Base-by-base conservation (phyloP, 2,329 filamentous ascomycete species). In the Berkeleyomyces basicola region DNA sequence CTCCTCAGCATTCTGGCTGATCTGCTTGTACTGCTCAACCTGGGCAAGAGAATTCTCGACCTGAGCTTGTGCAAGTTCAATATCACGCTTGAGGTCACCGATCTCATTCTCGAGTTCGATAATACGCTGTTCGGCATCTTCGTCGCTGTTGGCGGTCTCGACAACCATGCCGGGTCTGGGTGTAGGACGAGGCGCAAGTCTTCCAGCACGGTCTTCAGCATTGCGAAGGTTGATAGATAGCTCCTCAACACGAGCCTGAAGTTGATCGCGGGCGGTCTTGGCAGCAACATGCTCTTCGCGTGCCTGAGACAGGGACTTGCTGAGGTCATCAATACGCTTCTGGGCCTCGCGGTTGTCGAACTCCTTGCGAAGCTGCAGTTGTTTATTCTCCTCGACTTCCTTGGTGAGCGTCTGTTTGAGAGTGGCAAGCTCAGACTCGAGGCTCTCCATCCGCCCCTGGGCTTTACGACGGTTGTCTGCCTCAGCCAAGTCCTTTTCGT, bases 291-390 rank as follows among this genome's bases (percentile, higher is more conserved):
- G 81, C 68, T 96, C 90, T 72, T 97, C 91, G 53, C 92, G 88
- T 59, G 86, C 83, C 65, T 90, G 83, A 67, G 88, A 81, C 47
- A 96, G 77, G 68, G 83, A 92, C 40, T 85, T 79, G 66, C 92
- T 86, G 55, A 99, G 81, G 69, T 97, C 92, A 67, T 99, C 92
- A 65, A 97, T 93, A 60, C 91, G 84, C 73, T 90, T 93, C 71
- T 96, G 90, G 59, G 82, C 85, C 71, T 97, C 90, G 67, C 90
- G 86, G 49, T 86, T 82, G 65, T 99, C 93, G 66, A 88, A 96
- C 70, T 97, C 92, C 69, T 95, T 90, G 63, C 92, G 84, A 59
- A 93, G 77, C 65, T 87, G 80, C 42, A 87, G 76, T 71, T 95
- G 92, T 77, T 91, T 95, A 67, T 79, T 82, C 67, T 95, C 91